Percentiles rank a stretch among this genome's conserved stretches.
These are phyloP conservation scores for Globisporangium echinulatum DNA, from an alignment of 352 stramenopile species.

Conservation along the genomic window DNA sequence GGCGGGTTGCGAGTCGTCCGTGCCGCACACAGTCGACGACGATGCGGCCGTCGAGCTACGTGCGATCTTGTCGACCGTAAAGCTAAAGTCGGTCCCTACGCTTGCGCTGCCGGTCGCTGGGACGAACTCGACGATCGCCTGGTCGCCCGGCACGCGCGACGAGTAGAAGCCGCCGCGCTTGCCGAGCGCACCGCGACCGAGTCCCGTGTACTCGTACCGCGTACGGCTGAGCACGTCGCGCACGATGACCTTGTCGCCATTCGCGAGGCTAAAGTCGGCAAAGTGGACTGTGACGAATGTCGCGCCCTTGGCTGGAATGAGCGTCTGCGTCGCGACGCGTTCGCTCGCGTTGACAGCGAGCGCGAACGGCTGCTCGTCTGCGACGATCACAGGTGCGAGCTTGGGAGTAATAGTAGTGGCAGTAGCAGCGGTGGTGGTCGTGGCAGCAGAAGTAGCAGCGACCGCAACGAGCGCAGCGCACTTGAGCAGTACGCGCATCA, in stretches of 20 bases:
- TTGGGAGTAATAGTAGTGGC: background rate
- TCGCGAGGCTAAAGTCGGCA: conserved; percentile 24
- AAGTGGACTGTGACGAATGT: conserved; percentile 40
- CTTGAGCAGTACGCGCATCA: background rate
- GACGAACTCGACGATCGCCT: conserved; percentile 22
- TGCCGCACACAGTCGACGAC: conserved; percentile 23
- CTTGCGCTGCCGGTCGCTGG: conserved; percentile 3
- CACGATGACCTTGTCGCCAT: conserved; percentile 22
- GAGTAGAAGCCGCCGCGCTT: conserved; percentile 30
- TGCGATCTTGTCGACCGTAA: conserved; percentile 27
- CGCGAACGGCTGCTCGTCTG: conserved; percentile 14
- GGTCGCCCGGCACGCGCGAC: conserved; percentile 13
- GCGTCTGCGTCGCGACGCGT: conserved; percentile 12
- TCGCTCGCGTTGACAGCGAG: conserved; percentile 20
- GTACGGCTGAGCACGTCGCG: conserved; percentile 11
- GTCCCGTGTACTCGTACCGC: conserved; percentile 19
- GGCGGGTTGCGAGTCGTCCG: conserved; percentile 21
- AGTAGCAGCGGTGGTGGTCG: background rate
- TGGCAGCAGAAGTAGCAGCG: background rate
- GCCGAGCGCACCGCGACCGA: conserved; percentile 25
- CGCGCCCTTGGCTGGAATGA: conserved; percentile 14
- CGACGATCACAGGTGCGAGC: conserved; percentile 16
- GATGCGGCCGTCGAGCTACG: conserved; percentile 16
- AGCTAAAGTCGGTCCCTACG: conserved; percentile 17
- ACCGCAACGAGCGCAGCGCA: background rate